Conservation (phyloP, 371 early-diverging fungal species). For the Apophysomyces variabilis region DNA sequence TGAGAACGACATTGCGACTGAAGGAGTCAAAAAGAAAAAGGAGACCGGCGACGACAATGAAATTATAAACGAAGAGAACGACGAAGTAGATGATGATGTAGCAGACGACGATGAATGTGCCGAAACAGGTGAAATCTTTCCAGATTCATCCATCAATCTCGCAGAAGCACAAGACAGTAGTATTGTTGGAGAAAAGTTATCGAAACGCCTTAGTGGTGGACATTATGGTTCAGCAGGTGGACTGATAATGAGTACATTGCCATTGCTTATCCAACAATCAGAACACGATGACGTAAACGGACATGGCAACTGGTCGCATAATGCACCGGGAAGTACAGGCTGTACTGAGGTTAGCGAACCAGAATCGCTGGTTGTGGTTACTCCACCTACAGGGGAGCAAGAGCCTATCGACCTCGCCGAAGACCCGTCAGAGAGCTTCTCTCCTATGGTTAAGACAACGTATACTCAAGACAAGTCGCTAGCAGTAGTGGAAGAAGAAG, state of each 20-base stretch:
- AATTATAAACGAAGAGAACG: not conserved
- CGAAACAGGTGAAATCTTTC: conserved; percentile 23
- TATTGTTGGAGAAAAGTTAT: conserved; percentile 28
- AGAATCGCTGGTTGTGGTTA: conserved; percentile 12
- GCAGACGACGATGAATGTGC: conserved; percentile 28
- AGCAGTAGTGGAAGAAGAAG: conserved; percentile 9
- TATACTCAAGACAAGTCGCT: not conserved
- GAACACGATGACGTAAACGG: conserved; percentile 9
- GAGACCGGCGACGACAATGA: not conserved
- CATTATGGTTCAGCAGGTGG: conserved; percentile 58
- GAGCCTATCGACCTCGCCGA: conserved; percentile 6
- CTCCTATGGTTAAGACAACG: not conserved
- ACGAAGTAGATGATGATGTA: not conserved
- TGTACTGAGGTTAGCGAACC: conserved; percentile 24
- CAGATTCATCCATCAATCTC: conserved; percentile 18
- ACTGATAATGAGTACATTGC: conserved; percentile 38
- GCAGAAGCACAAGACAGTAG: conserved; percentile 25
- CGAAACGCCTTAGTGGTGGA: conserved; percentile 53
- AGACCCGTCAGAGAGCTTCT: not conserved
- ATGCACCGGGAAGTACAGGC: conserved; percentile 11
- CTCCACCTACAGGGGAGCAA: conserved; percentile 15
- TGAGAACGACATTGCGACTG: not conserved
- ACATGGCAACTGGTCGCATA: not conserved
- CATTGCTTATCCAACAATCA: conserved; percentile 16
- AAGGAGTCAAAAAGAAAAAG: not conserved